These are phyloP conservation scores for Colletotrichum tofieldiae DNA, from an alignment of 2,329 filamentous ascomycete species.

Conservation along the genomic window DNA sequence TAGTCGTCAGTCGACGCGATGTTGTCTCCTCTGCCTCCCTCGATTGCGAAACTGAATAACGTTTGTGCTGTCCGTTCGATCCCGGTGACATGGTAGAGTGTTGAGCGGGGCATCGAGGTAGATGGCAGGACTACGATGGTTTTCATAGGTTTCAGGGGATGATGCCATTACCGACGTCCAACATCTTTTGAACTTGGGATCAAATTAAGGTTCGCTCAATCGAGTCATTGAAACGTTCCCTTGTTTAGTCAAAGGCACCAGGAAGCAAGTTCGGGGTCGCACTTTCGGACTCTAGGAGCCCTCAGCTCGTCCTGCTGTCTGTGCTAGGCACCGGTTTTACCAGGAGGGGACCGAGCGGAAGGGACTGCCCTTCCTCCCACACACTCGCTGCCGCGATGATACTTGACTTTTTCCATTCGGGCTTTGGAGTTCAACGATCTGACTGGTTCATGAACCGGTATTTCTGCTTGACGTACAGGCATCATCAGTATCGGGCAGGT, in stretches of 20 bases:
- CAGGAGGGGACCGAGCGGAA: background rate
- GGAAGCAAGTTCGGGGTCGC: background rate
- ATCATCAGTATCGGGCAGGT: background rate
- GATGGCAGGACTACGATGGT: background rate
- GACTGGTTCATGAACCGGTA: too few relatives aligned
- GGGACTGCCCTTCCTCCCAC: too few relatives aligned
- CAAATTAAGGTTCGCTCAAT: background rate
- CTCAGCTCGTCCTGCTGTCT: background rate
- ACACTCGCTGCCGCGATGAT: background rate
- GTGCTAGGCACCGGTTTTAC: background rate
- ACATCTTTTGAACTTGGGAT: fast-evolving
- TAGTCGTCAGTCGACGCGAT: background rate
- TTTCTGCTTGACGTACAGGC: background rate
- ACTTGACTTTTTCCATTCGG: background rate
- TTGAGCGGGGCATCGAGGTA: background rate
- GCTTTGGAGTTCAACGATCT: too few relatives aligned
- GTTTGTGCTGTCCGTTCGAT: background rate
- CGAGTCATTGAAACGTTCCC: constrained; percentile 5
- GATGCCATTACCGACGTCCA: background rate
- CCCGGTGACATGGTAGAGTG: background rate
- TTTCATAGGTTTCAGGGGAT: background rate
- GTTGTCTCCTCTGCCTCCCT: background rate
- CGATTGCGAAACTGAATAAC: background rate
- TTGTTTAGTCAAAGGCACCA: background rate
- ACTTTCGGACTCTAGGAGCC: background rate